phyloP scores from a whole-genome alignment of 371 early-diverging fungal genomes.

The Mucor piriformis region DNA sequence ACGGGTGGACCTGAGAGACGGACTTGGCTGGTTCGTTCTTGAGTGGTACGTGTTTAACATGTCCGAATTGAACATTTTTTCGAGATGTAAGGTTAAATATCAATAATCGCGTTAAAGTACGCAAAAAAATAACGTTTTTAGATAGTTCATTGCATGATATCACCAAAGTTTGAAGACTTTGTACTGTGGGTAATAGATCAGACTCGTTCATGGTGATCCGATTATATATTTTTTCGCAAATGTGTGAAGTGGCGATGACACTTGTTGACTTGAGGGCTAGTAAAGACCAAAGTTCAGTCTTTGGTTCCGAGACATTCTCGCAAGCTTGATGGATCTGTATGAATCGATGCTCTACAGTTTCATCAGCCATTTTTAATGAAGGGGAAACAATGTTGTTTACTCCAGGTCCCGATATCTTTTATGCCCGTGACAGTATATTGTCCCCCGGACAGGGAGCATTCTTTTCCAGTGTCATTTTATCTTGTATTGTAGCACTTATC shows the following conservation, averaged over 20 bases:
- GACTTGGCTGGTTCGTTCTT: not conserved
- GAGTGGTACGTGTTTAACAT: not conserved
- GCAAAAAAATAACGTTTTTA: constrained; percentile 29
- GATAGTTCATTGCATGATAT: constrained; percentile 18
- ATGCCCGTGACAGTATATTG: too few species aligned
- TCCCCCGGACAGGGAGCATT: too few species aligned
- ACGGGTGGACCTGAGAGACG: constrained; percentile 23
- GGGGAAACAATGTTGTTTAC: too few species aligned
- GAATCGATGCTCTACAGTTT: constrained; percentile 33
- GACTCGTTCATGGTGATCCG: constrained; percentile 1
- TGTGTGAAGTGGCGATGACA: constrained; percentile 39
- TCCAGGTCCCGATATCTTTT: too few species aligned
- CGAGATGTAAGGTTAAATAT: constrained; percentile 9
- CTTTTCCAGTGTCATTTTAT: too few species aligned
- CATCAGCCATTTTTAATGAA: constrained; percentile 11
- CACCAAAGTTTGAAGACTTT: constrained; percentile 34
- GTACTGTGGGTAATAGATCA: constrained; percentile 15
- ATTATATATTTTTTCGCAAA: constrained; percentile 35
- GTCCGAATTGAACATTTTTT: not conserved
- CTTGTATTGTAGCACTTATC: too few species aligned
- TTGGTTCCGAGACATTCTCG: constrained; percentile 4
- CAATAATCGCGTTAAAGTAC: constrained; percentile 27
- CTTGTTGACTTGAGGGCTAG: constrained; percentile 21
- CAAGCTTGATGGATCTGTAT: constrained; percentile 38
- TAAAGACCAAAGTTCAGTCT: constrained; percentile 24